These are phyloP conservation scores for Massariosphaeria phaeospora DNA, from an alignment of 495 filamentous ascomycete genomes.

Conservation along the genomic window DNA sequence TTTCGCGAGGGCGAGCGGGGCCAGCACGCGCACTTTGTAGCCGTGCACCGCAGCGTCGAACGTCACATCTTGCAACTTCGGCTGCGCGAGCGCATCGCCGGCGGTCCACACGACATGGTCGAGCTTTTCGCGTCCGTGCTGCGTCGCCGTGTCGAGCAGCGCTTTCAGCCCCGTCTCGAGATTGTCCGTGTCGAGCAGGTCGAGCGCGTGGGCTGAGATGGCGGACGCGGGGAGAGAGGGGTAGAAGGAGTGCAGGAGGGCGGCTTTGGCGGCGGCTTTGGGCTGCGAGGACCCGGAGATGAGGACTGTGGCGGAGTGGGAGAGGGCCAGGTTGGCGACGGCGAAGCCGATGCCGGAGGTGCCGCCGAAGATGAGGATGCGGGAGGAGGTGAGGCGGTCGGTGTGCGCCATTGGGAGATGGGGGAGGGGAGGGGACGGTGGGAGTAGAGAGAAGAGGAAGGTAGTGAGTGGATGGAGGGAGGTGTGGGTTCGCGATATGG, in stretches of 20 bases:
- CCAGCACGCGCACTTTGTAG: constrained; percentile 46
- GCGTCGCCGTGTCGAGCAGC: constrained; percentile 44
- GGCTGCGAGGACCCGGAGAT: constrained; percentile 50
- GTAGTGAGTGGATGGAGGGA: no score
- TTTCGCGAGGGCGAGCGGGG: constrained; percentile 53
- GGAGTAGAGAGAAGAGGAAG: no score
- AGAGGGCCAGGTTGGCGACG: constrained; percentile 20
- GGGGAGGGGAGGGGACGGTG: no score
- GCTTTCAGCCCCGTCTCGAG: constrained; percentile 46
- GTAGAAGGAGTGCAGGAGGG: constrained; percentile 39
- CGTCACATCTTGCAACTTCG: constrained; percentile 40
- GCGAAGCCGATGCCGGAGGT: constrained; percentile 31
- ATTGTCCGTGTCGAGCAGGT: constrained; percentile 45
- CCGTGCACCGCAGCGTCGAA: constrained; percentile 23
- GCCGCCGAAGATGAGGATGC: constrained; percentile 30
- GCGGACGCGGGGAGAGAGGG: constrained; percentile 35
- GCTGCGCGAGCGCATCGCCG: constrained; percentile 43
- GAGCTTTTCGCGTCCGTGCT: constrained; percentile 37
- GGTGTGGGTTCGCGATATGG: no score
- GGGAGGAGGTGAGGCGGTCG: constrained; percentile 18
- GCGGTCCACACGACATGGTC: constrained; percentile 64
- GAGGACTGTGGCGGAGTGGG: constrained; percentile 48
- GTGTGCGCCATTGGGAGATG: constrained; percentile 18
- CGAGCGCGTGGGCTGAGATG: constrained; percentile 46
- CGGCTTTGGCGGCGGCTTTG: constrained; percentile 42